These are phyloP conservation scores for Leccinum rimulosum DNA, from an alignment of 768 basidiomycete genomes.

Conservation along the genomic window DNA sequence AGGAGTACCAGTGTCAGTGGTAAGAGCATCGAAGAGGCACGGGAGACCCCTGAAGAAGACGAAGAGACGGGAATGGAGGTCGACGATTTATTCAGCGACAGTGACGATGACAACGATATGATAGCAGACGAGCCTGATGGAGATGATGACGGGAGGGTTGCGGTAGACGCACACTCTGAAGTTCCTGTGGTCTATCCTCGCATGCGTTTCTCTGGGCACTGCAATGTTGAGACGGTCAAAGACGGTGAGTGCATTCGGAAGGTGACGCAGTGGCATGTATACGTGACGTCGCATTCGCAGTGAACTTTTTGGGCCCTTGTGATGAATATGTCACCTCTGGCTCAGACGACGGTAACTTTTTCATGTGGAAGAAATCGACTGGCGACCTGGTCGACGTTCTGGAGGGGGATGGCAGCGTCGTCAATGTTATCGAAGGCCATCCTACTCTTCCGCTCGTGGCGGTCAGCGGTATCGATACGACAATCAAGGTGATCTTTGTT, in stretches of 20 bases:
- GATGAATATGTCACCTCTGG: constrained; percentile 82
- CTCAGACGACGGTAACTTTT: constrained; percentile 85
- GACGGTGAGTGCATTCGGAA: constrained; percentile 55
- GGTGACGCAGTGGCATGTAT: background rate
- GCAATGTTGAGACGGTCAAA: constrained; percentile 83
- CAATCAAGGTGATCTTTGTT: constrained; percentile 62
- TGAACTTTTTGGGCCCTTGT: constrained; percentile 77
- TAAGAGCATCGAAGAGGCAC: constrained; percentile 5
- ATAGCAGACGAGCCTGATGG: constrained; percentile 30
- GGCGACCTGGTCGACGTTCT: constrained; percentile 70
- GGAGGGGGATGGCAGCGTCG: constrained; percentile 78
- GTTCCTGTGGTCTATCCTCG: constrained; percentile 64
- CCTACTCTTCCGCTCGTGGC: constrained; percentile 77
- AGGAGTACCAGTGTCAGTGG: background rate
- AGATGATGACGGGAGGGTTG: constrained; percentile 31
- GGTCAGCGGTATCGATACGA: constrained; percentile 82
- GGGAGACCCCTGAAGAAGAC: constrained; percentile 12
- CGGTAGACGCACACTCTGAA: constrained; percentile 23
- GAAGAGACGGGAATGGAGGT: constrained; percentile 29
- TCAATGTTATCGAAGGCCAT: constrained; percentile 86
- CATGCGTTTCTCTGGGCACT: constrained; percentile 60
- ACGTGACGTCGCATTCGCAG: constrained; percentile 35
- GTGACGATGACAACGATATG: constrained; percentile 25
- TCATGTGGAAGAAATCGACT: constrained; percentile 77
- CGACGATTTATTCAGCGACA: constrained; percentile 29